Conservation (phyloP, 169 alveolate genomes). For the Babesia caballi region DNA sequence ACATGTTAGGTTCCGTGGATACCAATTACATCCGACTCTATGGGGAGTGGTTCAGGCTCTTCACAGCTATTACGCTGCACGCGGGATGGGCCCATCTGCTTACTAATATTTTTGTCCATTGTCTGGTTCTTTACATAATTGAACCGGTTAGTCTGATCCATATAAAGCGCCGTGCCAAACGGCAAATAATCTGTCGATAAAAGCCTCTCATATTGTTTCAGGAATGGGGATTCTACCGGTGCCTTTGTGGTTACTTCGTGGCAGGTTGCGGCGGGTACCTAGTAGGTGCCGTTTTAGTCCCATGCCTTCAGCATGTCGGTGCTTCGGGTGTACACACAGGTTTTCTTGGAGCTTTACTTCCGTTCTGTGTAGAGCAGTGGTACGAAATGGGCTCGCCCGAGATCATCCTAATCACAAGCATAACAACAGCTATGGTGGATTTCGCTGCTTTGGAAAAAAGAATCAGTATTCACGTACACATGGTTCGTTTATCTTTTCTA, state of each 20-base stretch:
- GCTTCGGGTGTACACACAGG: slow-evolving; percentile 23
- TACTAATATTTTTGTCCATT: slow-evolving; percentile 1
- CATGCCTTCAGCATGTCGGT: slow-evolving; percentile 33
- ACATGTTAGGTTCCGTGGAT: slow-evolving; percentile 12
- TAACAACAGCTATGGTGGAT: neutral
- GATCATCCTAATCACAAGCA: neutral
- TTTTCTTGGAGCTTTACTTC: slow-evolving; percentile 7
- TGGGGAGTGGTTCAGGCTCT: slow-evolving; percentile 29
- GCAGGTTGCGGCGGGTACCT: slow-evolving; percentile 32
- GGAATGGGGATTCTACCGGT: slow-evolving; percentile 25
- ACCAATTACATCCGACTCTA: slow-evolving; percentile 12
- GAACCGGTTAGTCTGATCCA: slow-evolving; percentile 16
- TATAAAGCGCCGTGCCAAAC: neutral
- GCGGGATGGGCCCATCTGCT: slow-evolving; percentile 28
- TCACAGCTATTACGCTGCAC: slow-evolving; percentile 3
- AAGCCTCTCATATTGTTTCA: neutral
- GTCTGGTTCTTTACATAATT: slow-evolving; percentile 1
- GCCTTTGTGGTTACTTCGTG: slow-evolving; percentile 6
- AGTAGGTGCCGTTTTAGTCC: slow-evolving; percentile 18
- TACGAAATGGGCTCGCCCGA: slow-evolving; percentile 25
- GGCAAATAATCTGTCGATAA: too few relatives aligned
- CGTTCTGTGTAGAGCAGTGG: slow-evolving; percentile 32
- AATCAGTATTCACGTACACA: slow-evolving; percentile 10
- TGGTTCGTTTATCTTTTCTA: slow-evolving; percentile 10
- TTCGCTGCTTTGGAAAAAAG: neutral